These are phyloP conservation scores for Chrysosporium queenslandicum DNA, from an alignment of 2,329 filamentous ascomycete genomes.

Conservation along the genomic window DNA sequence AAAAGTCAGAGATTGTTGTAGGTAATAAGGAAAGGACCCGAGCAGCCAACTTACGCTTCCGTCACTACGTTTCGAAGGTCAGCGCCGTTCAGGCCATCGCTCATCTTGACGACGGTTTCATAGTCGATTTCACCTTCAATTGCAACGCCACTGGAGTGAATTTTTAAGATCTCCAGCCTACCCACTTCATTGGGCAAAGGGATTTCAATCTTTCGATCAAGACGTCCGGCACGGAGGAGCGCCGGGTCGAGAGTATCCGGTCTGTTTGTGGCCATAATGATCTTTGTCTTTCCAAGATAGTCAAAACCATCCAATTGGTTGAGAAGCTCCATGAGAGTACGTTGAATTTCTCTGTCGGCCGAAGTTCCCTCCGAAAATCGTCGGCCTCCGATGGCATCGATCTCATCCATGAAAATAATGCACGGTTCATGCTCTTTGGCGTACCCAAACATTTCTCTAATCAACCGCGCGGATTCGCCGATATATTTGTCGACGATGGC, in stretches of 20 bases:
- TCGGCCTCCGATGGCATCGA: constrained; percentile 93
- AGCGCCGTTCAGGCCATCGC: constrained; percentile 91
- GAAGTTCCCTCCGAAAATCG: constrained; percentile 96
- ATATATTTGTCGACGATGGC: constrained; percentile 99
- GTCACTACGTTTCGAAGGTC: constrained; percentile 97
- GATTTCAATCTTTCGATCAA: constrained; percentile 98
- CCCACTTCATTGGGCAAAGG: constrained; percentile 94
- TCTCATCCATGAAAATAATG: constrained; percentile 99
- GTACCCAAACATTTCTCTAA: constrained; percentile 99
- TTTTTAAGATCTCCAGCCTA: constrained; percentile 93
- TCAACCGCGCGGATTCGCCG: constrained; percentile 90
- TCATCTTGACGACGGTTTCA: constrained; percentile 99
- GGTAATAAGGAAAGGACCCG: constrained; percentile 1
- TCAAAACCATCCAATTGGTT: constrained; percentile 99
- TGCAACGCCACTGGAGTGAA: constrained; percentile 76
- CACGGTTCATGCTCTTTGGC: constrained; percentile 98
- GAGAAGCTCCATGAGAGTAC: constrained; percentile 94
- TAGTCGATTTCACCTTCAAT: constrained; percentile 95
- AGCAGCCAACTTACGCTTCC: constrained; percentile 75
- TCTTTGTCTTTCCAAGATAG: constrained; percentile 98
- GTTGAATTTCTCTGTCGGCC: constrained; percentile 94
- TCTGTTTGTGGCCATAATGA: constrained; percentile 98
- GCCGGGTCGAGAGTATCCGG: constrained; percentile 93
- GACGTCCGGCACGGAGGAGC: constrained; percentile 74
- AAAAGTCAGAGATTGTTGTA: constrained; percentile 18